Base-by-base conservation (phyloP, 2,329 filamentous ascomycete species). In the Botrytis pseudocinerea region DNA sequence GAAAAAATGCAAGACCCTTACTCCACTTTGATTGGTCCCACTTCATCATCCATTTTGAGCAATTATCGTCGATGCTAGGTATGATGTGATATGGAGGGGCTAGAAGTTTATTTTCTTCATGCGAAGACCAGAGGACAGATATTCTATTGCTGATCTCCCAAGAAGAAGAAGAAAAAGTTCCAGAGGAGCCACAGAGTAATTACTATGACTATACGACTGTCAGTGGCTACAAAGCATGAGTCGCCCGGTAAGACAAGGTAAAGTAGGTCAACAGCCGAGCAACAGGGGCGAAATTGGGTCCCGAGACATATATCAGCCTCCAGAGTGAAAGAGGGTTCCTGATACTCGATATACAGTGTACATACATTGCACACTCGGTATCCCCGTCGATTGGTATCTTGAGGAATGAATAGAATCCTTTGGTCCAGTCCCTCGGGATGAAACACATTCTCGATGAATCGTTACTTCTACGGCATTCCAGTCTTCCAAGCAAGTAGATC, bases 81-180 rank as follows among this genome's bases (percentile, higher is more conserved):
- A 44, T 44, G 40, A 44, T 44, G 32, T 46, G 40, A 63, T 63
- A 63, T 63, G 61, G 61, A 63, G 60, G 38, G 38, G 60, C 60
- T 42, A 62, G 60, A 62, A 62, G 60, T n/a, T 62, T 42, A 62
- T 7, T 54, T 18, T 4, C 25, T 54, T n/a, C 12, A 3, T 28
- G n/a, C 14, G 7, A 28, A 54, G n/a, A 18, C n/a, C 18, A 54
- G 51, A 28, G n/a, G 16, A 54, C 51, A 28, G 51, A 54, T 28
- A 54, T 8, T 28, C 6, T 16, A 18, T 54, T 14, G 51, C 5
- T 54, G n/a, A 28, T 18, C n/a, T 28, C 48, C 48, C 6, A n/a
- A 18, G 10, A 59, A 20, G 28, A 32, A 22, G 57, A 22, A 60
- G 32, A 32, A 51, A 51, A 14, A 51, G 48, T n/a, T n/a, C 25